A percentile compares a stretch with the other conserved stretches of the same genome.
Conservation (phyloP, 2,329 filamentous ascomycete species). For the Aspergillus luchuensis region DNA sequence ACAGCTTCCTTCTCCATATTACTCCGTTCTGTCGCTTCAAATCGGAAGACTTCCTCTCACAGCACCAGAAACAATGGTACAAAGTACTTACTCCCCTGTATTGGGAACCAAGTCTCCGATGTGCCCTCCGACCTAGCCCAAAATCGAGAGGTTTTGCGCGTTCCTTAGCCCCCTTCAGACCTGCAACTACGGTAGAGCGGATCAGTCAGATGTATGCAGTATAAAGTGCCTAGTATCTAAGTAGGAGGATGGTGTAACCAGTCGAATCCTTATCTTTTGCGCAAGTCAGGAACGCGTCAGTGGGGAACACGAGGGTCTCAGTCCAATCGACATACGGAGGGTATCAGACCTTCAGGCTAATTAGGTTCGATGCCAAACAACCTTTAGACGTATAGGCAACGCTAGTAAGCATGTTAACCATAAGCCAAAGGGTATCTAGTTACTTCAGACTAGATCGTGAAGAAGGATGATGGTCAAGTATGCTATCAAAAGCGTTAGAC, state of each 20-base stretch:
- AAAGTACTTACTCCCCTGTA: not conserved
- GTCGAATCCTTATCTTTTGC: conserved; percentile 15
- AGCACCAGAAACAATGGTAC: not conserved
- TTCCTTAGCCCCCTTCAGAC: not conserved
- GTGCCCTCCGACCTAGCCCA: too few species aligned
- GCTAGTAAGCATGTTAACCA: conserved; percentile 19
- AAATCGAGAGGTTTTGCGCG: too few species aligned
- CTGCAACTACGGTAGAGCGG: not conserved
- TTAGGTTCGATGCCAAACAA: conserved; percentile 18
- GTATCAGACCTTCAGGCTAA: conserved; percentile 19
- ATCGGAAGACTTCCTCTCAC: not conserved
- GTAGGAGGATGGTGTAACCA: not conserved
- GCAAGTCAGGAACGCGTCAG: conserved; percentile 34
- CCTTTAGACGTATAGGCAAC: conserved; percentile 4
- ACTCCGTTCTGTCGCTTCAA: conserved; percentile 1
- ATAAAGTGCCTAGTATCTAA: not conserved
- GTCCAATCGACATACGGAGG: conserved; percentile 22
- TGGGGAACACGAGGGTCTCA: conserved; percentile 27
- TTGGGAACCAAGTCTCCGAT: not conserved
- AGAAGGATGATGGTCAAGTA: not conserved
- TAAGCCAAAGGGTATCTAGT: not conserved
- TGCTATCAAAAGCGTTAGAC: not conserved
- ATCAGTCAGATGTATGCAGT: not conserved
- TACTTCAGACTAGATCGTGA: not conserved
- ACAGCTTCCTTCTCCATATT: conserved; percentile 2